These are phyloP conservation scores for Phytophthora sp. DNA, from an alignment of 352 stramenopile genomes.

Conservation along the genomic window DNA sequence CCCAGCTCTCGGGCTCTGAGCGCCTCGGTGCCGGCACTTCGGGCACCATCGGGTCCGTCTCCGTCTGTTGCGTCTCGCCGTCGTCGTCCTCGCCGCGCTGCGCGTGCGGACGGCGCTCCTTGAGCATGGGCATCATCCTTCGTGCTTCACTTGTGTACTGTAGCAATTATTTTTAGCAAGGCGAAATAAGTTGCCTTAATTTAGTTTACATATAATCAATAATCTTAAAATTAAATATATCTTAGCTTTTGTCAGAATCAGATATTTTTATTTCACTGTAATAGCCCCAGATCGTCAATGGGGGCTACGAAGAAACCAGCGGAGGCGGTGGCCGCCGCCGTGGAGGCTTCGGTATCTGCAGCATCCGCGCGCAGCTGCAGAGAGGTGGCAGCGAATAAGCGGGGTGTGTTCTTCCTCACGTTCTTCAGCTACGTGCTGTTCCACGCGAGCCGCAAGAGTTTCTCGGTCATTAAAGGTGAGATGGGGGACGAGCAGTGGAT, in stretches of 20 bases:
- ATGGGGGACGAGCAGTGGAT: slow-evolving; percentile 85
- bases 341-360: slow-evolving; percentile 11
- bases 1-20: slow-evolving; percentile 39
- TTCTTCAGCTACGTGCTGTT: slow-evolving; percentile 87
- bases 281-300: no score
- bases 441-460: slow-evolving; percentile 79
- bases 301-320: slow-evolving; percentile 4
- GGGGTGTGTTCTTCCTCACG: slow-evolving; percentile 69
- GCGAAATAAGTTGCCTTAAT: no score
- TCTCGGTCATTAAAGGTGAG: slow-evolving; percentile 84
- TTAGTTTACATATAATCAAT: no score
- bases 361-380: slow-evolving; percentile 23
- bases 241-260: no score
- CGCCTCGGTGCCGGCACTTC: slow-evolving; percentile 11
- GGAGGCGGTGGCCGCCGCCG: neutral
- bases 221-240: no score
- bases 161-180: neutral
- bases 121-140: slow-evolving; percentile 70
- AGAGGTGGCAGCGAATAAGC: slow-evolving; percentile 51
- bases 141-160: neutral
- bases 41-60: slow-evolving; percentile 53
- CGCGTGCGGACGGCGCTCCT: slow-evolving; percentile 43
- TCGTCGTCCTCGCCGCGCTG: slow-evolving; percentile 12
- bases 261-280: neutral
- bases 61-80: slow-evolving; percentile 17